Conservation (phyloP, 2,329 filamentous ascomycete species). For the Aureobasidium namibiae region DNA sequence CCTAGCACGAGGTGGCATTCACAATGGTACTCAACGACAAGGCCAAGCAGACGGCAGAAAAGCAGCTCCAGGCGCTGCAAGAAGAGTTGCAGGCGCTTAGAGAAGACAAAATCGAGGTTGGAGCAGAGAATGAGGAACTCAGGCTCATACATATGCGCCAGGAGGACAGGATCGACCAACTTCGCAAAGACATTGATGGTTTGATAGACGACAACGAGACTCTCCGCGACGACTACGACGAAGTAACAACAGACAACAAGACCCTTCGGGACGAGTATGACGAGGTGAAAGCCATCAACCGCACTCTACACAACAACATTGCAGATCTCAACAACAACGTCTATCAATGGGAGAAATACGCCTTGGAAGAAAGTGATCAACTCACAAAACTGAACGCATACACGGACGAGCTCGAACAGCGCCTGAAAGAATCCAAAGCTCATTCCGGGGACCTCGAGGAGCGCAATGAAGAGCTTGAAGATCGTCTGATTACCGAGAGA, state of each 20-base stretch:
- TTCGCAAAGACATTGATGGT: neutral
- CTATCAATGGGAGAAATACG: neutral
- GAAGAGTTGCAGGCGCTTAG: neutral
- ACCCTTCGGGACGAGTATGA: too few relatives aligned
- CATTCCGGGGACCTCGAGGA: neutral
- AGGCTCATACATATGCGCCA: neutral
- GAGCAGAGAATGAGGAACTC: neutral
- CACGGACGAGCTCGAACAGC: neutral
- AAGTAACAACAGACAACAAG: too few relatives aligned
- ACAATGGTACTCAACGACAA: neutral
- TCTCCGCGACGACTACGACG: neutral
- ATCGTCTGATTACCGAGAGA: neutral
- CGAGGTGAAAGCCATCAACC: neutral
- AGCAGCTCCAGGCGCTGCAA: too few relatives aligned
- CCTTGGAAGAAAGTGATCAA: neutral
- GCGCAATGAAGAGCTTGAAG: neutral
- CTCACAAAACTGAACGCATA: neutral
- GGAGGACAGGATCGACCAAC: neutral
- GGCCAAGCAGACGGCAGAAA: neutral
- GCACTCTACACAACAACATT: neutral
- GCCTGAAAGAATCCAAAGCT: neutral
- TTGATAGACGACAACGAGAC: too few relatives aligned
- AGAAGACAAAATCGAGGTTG: neutral
- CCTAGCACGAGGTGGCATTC: neutral
- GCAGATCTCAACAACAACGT: neutral